phyloP scores from a whole-genome alignment of 352 stramenopile species.

The Pythium guiyangense region DNA sequence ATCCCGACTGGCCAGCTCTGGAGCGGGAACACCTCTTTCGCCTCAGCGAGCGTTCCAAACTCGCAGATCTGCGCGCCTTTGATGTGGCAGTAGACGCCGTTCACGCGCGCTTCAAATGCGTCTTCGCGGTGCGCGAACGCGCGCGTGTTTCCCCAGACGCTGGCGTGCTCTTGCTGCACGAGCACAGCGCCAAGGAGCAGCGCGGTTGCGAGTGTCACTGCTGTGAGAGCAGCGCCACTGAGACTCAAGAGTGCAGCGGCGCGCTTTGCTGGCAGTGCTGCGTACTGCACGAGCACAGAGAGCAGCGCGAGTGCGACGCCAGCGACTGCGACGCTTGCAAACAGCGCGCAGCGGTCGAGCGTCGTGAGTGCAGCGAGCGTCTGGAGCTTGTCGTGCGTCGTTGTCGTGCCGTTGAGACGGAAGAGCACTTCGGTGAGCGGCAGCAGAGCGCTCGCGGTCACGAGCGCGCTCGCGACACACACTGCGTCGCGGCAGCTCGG shows the following conservation, averaged over 20 bases:
- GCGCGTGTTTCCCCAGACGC: slow-evolving; percentile 19
- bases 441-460: slow-evolving; percentile 22
- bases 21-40: slow-evolving; percentile 33
- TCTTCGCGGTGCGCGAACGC: slow-evolving; percentile 21
- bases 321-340: slow-evolving; percentile 11
- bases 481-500: slow-evolving; percentile 8
- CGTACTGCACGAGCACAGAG: slow-evolving; percentile 16
- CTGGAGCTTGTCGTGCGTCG: slow-evolving; percentile 11
- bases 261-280: slow-evolving; percentile 6
- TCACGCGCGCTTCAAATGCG: slow-evolving; percentile 29
- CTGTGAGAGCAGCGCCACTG: slow-evolving; percentile 8
- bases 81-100: slow-evolving; percentile 44
- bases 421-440: slow-evolving; percentile 23
- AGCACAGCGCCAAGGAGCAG: slow-evolving; percentile 19
- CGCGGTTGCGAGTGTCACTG: slow-evolving; percentile 11
- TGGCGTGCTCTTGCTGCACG: slow-evolving; percentile 16
- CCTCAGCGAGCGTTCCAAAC: slow-evolving; percentile 31
- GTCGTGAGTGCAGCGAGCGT: slow-evolving; percentile 15
- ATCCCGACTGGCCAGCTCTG: slow-evolving; percentile 34
- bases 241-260: slow-evolving; percentile 12
- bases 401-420: slow-evolving; percentile 1
- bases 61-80: slow-evolving; percentile 38
- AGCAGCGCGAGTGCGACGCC: slow-evolving; percentile 19
- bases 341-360: slow-evolving; percentile 23
- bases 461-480: slow-evolving; percentile 14